These are phyloP conservation scores for Gamsiella multidivaricata DNA, from an alignment of 192 early-diverging fungal genomes.

Conservation along the genomic window DNA sequence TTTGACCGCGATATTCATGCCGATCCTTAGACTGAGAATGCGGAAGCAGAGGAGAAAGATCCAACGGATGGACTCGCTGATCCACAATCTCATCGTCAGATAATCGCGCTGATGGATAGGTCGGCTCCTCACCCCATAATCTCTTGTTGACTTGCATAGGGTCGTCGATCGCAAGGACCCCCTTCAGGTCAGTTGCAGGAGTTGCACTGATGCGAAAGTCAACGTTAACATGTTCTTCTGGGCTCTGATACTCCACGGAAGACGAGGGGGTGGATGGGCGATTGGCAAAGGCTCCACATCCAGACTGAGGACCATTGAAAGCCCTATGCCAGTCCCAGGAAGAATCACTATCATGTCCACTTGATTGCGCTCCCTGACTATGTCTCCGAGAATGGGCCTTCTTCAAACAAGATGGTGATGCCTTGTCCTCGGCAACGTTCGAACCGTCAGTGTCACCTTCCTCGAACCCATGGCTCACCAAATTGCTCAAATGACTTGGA, in stretches of 20 bases:
- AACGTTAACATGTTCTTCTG: too few species aligned
- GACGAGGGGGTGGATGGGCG: too few species aligned
- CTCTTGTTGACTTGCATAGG: neutral
- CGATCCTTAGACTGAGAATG: slow-evolving; percentile 11
- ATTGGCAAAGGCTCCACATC: slow-evolving; percentile 14
- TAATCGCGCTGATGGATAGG: neutral
- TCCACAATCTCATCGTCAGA: slow-evolving; percentile 5
- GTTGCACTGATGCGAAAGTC: too few species aligned
- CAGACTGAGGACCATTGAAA: neutral
- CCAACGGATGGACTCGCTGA: slow-evolving; percentile 29
- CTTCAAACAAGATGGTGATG: neutral
- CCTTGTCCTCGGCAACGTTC: neutral
- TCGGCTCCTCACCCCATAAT: too few species aligned
- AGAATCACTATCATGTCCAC: neutral
- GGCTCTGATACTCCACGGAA: too few species aligned
- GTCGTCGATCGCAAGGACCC: slow-evolving; percentile 2
- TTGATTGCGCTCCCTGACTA: slow-evolving; percentile 13
- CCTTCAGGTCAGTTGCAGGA: slow-evolving; percentile 11
- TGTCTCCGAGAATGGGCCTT: slow-evolving; percentile 24
- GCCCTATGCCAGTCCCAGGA: slow-evolving; percentile 9
- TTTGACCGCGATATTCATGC: neutral
- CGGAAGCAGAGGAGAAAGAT: slow-evolving; percentile 15
- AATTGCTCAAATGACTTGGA: slow-evolving; percentile 39
- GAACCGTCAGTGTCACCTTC: neutral
- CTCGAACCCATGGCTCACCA: slow-evolving; percentile 6